Percentiles rank a stretch among this genome's conserved stretches.
Conservation (phyloP, 202 grass and related monocot species). For the Elaeis oleifera region DNA sequence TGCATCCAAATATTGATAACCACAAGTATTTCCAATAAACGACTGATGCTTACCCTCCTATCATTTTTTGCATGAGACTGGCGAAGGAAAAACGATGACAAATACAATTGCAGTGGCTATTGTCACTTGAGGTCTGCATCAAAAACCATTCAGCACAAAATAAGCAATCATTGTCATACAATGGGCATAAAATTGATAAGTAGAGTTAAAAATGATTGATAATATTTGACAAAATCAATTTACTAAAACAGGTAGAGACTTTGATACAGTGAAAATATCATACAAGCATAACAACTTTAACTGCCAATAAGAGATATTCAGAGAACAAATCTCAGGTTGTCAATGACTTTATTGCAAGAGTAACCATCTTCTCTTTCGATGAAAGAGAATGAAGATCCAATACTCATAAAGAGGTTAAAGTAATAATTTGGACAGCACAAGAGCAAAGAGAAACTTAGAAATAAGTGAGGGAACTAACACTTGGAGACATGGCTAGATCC, state of each 20-base stretch:
- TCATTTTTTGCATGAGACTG: slow-evolving; percentile 26
- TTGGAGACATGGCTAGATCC: not conserved
- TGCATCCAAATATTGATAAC: too few species aligned
- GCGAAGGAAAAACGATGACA: slow-evolving; percentile 24
- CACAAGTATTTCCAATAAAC: not conserved
- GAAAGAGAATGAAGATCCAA: too few species aligned
- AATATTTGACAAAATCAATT: not conserved
- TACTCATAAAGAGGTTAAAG: too few species aligned
- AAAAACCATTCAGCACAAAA: slow-evolving; percentile 19
- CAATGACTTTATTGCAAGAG: too few species aligned
- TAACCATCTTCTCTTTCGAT: too few species aligned
- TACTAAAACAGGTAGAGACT: not conserved
- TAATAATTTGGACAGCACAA: too few species aligned
- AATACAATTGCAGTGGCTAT: slow-evolving; percentile 20
- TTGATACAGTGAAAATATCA: too few species aligned
- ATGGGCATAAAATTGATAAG: not conserved
- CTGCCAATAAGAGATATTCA: too few species aligned
- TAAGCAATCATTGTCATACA: not conserved
- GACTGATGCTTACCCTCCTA: slow-evolving; percentile 14
- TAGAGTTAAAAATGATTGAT: not conserved
- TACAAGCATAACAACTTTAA: too few species aligned
- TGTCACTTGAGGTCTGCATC: slow-evolving; percentile 41
- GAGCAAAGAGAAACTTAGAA: too few species aligned
- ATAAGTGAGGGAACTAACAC: not conserved
- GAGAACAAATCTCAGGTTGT: too few species aligned